Evolutionary conservation across 352 stramenopile species (phyloP).

Genomic region (Phytophthora gonapodyides): DNA sequence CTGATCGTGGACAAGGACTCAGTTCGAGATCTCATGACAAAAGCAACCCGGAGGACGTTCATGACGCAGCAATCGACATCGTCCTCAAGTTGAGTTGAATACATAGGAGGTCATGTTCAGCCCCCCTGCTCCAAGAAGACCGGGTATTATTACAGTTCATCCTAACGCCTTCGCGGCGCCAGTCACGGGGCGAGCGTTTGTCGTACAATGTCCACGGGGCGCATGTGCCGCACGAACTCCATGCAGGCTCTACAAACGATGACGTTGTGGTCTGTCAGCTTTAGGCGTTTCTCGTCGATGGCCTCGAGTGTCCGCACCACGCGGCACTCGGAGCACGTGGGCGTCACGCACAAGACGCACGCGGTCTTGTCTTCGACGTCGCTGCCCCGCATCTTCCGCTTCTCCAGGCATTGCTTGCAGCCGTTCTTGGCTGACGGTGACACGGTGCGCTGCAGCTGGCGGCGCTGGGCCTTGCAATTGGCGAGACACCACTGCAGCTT

Average conservation of each 20-base stretch:
- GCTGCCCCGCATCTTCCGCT: slow-evolving; percentile 22
- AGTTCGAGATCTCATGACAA: too few species aligned
- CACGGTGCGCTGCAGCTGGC: slow-evolving; percentile 25
- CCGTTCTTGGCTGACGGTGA: slow-evolving; percentile 20
- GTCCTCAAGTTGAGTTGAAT: too few species aligned
- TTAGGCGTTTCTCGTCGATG: slow-evolving; percentile 23
- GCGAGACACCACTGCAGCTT: slow-evolving; percentile 38
- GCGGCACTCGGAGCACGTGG: slow-evolving; percentile 30
- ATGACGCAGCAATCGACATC: too few species aligned
- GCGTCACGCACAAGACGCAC: slow-evolving; percentile 30
- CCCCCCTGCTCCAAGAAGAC: too few species aligned
- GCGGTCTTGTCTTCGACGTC: slow-evolving; percentile 20
- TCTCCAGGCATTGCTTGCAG: slow-evolving; percentile 28
- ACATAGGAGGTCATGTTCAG: too few species aligned
- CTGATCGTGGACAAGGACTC: too few species aligned
- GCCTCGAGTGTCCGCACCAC: slow-evolving; percentile 28
- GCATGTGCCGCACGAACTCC: slow-evolving; percentile 31
- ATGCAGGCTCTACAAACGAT: slow-evolving; percentile 29
- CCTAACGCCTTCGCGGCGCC: background rate
- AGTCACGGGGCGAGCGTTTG: slow-evolving; percentile 22
- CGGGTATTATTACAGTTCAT: too few species aligned
- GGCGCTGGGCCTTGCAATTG: slow-evolving; percentile 26
- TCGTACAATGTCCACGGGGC: slow-evolving; percentile 32
- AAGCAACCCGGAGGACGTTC: too few species aligned
- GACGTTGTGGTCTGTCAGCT: slow-evolving; percentile 25